Evolutionary conservation across 305 asterid species (phyloP).

Genomic region (Fraxinus sp.): DNA sequence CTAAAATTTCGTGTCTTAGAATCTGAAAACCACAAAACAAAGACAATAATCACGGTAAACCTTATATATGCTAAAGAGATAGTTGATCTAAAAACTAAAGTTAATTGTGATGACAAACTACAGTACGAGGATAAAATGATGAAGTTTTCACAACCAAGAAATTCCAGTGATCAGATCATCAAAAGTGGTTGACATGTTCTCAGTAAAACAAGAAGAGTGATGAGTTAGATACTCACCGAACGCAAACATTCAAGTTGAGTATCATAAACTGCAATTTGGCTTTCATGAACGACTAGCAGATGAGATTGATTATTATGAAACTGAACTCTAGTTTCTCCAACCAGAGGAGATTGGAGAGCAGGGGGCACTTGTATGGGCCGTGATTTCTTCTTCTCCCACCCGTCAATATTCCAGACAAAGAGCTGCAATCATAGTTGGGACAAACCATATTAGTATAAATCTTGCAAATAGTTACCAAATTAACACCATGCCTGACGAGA

Average conservation of each 20-base stretch:
- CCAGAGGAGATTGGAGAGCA: constrained; percentile 59
- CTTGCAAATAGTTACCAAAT: background rate
- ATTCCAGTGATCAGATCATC: background rate
- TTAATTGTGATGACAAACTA: background rate
- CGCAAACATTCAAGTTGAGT: constrained; percentile 84
- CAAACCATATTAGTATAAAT: constrained; percentile 12
- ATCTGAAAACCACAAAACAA: background rate
- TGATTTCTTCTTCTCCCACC: constrained; percentile 96
- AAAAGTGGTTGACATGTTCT: background rate
- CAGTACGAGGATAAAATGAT: background rate
- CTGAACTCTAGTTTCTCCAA: constrained; percentile 92
- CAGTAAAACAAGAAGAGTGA: background rate
- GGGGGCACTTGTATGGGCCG: constrained; percentile 77
- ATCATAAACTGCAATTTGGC: constrained; percentile 83
- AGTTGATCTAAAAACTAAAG: background rate
- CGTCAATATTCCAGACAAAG: constrained; percentile 86
- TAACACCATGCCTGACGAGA: background rate
- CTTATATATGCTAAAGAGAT: background rate
- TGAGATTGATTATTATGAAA: constrained; percentile 92
- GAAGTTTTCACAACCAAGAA: background rate
- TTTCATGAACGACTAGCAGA: constrained; percentile 86
- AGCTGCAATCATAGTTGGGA: constrained; percentile 48
- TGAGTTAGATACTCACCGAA: constrained; percentile 50
- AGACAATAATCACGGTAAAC: background rate
- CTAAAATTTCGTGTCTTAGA: background rate